Percentiles rank a stretch among this genome's conserved stretches.
phyloP scores from a whole-genome alignment of 768 basidiomycete species.

The Suillus lakei region DNA sequence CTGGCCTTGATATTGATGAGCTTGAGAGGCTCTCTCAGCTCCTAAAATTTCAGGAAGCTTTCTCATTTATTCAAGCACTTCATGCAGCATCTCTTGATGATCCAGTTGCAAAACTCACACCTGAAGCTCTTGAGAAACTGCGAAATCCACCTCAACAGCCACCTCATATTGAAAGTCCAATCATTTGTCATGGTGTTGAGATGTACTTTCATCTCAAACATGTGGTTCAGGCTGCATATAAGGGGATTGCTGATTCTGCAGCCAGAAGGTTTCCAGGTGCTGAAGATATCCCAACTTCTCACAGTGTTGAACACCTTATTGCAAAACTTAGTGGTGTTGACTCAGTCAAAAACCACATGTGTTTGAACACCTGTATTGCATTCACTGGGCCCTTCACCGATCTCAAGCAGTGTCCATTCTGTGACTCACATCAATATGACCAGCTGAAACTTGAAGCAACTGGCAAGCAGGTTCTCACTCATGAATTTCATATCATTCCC shows the following conservation, averaged over 20 bases:
- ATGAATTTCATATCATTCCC: conserved; percentile 19
- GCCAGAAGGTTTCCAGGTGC: neutral
- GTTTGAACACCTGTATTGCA: conserved; percentile 27
- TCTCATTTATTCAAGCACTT: conserved; percentile 16
- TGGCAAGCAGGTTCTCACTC: conserved; percentile 10
- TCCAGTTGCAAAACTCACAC: conserved; percentile 19
- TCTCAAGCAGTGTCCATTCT: conserved; percentile 22
- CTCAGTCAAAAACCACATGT: conserved; percentile 28
- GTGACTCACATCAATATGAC: conserved; percentile 30
- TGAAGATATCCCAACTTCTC: neutral
- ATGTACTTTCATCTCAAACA: conserved; percentile 11
- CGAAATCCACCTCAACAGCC: conserved; percentile 27
- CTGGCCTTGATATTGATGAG: neutral
- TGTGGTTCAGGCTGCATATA: neutral
- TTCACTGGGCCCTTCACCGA: conserved; percentile 27
- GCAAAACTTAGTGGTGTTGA: conserved; percentile 13
- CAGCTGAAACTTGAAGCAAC: conserved; percentile 2
- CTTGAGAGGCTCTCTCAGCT: neutral
- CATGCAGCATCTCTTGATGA: conserved; percentile 16
- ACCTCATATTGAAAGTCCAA: conserved; percentile 23
- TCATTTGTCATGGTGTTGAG: conserved; percentile 4
- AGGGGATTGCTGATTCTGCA: neutral
- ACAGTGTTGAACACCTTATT: neutral
- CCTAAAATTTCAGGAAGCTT: neutral
- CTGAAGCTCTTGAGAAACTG: conserved; percentile 24